These are phyloP conservation scores for Mycena sp. DNA, from an alignment of 1,284 basidiomycete species.

Conservation along the genomic window DNA sequence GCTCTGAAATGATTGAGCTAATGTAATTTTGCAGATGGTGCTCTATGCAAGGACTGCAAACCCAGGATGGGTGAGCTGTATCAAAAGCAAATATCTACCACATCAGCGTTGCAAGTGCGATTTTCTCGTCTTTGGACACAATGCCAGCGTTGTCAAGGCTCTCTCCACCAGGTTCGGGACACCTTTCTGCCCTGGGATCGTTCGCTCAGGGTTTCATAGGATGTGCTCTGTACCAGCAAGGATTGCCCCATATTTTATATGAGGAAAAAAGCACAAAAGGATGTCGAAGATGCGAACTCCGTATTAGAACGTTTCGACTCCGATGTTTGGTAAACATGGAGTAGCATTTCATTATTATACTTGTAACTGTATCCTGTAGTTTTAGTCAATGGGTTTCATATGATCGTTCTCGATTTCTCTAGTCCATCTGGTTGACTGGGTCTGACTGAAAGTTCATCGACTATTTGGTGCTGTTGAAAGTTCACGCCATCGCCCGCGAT, in stretches of 20 bases:
- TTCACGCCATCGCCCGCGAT: neutral
- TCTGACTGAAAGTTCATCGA: neutral
- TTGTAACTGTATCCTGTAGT: neutral
- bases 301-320: slow-evolving; percentile 86
- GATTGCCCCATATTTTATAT: slow-evolving; percentile 99
- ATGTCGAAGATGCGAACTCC: slow-evolving; percentile 85
- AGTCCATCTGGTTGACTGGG: too few species aligned
- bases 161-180: slow-evolving; percentile 83
- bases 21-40: slow-evolving; percentile 70
- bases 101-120: slow-evolving; percentile 86
- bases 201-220: slow-evolving; percentile 54
- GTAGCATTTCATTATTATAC: too few species aligned
- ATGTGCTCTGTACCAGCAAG: slow-evolving; percentile 95
- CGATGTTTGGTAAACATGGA: slow-evolving; percentile 71
- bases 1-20: neutral
- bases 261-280: slow-evolving; percentile 96
- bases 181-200: neutral
- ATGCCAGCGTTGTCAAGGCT: slow-evolving; percentile 96
- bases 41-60: slow-evolving; percentile 93
- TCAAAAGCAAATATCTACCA: slow-evolving; percentile 83
- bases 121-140: slow-evolving; percentile 97
- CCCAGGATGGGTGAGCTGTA: slow-evolving; percentile 88
- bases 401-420: too few species aligned
- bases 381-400: too few species aligned
- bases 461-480: slow-evolving; percentile 19